Base-by-base conservation (phyloP, 352 stramenopile genomes). In the Globisporangium nunn region DNA sequence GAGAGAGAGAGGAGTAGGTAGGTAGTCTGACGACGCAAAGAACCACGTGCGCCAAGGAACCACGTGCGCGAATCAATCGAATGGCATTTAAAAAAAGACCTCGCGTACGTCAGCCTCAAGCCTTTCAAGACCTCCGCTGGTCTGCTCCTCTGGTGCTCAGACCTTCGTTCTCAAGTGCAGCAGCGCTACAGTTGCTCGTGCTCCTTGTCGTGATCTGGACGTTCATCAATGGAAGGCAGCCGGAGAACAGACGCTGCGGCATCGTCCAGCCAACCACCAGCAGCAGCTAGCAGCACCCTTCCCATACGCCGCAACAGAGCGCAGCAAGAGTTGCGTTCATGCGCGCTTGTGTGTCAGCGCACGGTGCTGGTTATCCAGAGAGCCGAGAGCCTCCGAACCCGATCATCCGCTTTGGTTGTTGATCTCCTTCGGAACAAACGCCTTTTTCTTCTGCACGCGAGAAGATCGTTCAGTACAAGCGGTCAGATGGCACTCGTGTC, bases 361-460 rank as follows among this genome's bases (percentile, higher is more conserved):
- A 12, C n/a, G 35, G 33, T 12, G 17, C 23, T 23, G 23, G 23
- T 11, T 30, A 17, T 40, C 44, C 6, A 47, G 50, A 14, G 29
- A 57, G 2, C 35, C 17, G 43, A 51, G 1, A 23, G 6, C 30
- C 6, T 23, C 12, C 18, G 7, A 6, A 47, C 15, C 44, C 15
- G 1, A 43, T 63, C 57, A 63, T 53, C 57, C 57, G 30, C 57
- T 63, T 37, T 58, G 57, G 50, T 29, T 56, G 50, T 31, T 62
- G 11, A n/a, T 47, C 51, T 73, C 75, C 57, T 88, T 88, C 12
- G 75, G 75, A 12, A 69, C 72, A 63, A 87, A 88, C 18, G 81
- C 68, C 52, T 84, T 85, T 60, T 78, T 84, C 60, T 86, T 85
- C 78, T 85, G 23, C 29, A 56, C 51, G 40, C 30, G 7, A 31